Evolutionary conservation across 2,329 filamentous ascomycete species (phyloP).

Genomic region (Hymenoscyphus repandus): DNA sequence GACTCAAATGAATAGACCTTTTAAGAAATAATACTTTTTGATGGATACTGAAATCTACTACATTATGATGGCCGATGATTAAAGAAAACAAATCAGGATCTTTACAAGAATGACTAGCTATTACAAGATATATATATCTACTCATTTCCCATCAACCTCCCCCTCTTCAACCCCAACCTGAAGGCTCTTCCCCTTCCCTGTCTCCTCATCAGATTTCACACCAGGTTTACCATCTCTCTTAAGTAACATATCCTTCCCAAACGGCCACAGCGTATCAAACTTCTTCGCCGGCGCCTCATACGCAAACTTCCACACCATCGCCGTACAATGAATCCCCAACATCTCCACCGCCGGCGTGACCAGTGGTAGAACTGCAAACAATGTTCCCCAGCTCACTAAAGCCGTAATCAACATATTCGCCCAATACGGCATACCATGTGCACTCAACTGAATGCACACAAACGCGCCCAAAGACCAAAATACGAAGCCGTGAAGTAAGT

Average conservation of each 20-base stretch:
- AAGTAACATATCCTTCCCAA: slow-evolving; percentile 10
- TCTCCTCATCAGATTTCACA: too few relatives aligned
- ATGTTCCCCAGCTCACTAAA: slow-evolving; percentile 17
- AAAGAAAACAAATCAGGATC: too few relatives aligned
- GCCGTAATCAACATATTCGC: slow-evolving; percentile 20
- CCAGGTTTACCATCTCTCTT: too few relatives aligned
- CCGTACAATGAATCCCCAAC: slow-evolving; percentile 16
- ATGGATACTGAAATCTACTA: too few relatives aligned
- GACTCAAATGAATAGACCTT: too few relatives aligned
- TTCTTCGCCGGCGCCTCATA: slow-evolving; percentile 8
- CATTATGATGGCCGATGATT: too few relatives aligned
- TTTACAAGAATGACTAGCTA: too few relatives aligned
- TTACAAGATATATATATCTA: too few relatives aligned
- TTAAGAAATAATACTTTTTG: too few relatives aligned
- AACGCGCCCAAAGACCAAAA: slow-evolving; percentile 30
- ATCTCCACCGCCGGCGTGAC: slow-evolving; percentile 23
- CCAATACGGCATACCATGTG: slow-evolving; percentile 25
- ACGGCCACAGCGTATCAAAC: slow-evolving; percentile 13
- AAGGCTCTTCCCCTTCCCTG: too few relatives aligned
- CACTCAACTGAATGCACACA: slow-evolving; percentile 18
- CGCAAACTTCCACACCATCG: slow-evolving; percentile 13
- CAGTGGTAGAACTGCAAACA: slow-evolving; percentile 16
- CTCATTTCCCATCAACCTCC: too few relatives aligned
- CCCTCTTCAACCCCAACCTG: too few relatives aligned
- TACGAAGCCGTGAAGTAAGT: slow-evolving; percentile 40